phyloP scores from a whole-genome alignment of 495 filamentous ascomycete genomes.

The Beverwykella pulmonaria region DNA sequence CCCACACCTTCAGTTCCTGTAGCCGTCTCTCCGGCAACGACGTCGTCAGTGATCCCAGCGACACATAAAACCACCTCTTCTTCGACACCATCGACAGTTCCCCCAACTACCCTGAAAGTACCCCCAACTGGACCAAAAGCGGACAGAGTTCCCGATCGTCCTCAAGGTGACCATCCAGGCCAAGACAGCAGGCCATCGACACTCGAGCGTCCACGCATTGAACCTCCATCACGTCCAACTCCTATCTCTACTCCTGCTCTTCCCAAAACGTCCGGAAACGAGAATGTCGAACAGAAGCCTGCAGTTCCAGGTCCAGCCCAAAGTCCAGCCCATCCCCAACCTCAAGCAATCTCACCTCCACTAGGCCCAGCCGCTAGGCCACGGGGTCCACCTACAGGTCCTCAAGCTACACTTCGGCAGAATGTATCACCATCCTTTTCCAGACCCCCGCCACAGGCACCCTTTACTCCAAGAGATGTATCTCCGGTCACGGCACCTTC shows the following conservation, averaged over 20 bases:
- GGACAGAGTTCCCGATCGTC: conserved; percentile 30
- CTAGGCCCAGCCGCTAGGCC: conserved; percentile 16
- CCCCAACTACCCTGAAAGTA: conserved; percentile 33
- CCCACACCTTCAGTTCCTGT: conserved; percentile 4
- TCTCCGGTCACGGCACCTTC: conserved; percentile 34
- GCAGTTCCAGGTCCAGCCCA: not conserved
- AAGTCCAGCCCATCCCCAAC: conserved; percentile 1
- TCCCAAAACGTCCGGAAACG: not conserved
- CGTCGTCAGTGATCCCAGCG: conserved; percentile 9
- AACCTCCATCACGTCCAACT: conserved; percentile 12
- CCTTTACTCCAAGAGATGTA: conserved; percentile 24
- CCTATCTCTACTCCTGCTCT: not conserved
- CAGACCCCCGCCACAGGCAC: conserved; percentile 14
- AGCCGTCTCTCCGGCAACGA: not conserved
- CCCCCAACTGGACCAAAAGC: conserved; percentile 46
- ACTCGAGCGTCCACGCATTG: conserved; percentile 17
- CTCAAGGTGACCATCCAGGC: conserved; percentile 2
- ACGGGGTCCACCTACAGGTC: conserved; percentile 33
- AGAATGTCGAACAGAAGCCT: conserved; percentile 22
- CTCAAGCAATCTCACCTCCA: conserved; percentile 24
- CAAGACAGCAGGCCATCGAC: conserved; percentile 14
- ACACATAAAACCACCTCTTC: conserved; percentile 15
- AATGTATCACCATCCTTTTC: conserved; percentile 42
- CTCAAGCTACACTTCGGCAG: conserved; percentile 26
- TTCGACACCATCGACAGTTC: conserved; percentile 25